Base-by-base conservation (phyloP, 2,329 filamentous ascomycete species). In the Penicillium sp. region DNA sequence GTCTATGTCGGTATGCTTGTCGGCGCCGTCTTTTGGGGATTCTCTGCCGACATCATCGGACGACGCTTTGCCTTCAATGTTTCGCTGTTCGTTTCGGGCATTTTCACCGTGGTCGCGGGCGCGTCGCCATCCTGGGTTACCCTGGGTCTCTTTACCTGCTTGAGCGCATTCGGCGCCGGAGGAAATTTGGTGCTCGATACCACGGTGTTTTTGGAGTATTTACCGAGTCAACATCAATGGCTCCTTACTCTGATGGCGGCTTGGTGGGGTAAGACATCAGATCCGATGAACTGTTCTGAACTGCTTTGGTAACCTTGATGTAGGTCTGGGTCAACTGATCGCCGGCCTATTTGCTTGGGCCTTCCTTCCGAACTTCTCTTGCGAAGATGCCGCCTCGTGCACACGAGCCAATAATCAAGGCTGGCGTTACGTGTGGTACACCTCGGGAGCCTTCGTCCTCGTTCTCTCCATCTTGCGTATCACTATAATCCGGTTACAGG, bases 11-110 rank as follows among this genome's bases (percentile, higher is more conserved):
- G 74, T 21, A 65, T 78, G 56, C 62, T 77, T 6, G 61, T 72
- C 1, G 75, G 75, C 12, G 74, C 74, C 15, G 65, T 88, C 24
- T 88, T 88, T 70, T 89, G 86, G 85, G 86, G 86, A 2, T 70
- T 87, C 28, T 78, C 78, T 3, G 85, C 85, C 21, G 86, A 89
- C 62, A 78, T 89, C 31, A 84, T 89, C 54, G 86, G 86, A 6
- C 78, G 86, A 41, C 81, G 82, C 56, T 83, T 82, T 58, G 86
- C 86, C 5, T 90, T 89, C 73, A 89, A 89, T 62, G 71, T 82
- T 21, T 84, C 83, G 2, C 74, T 89, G 10, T 79, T 88, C 61
- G 75, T 88, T 51, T 85, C 81, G 62, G 81, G 82, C 4, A 66
- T 83, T 6, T 84, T 85, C 45, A 80, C 80, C 28, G 82, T 88